These are phyloP conservation scores for Podospora pseudocomata DNA, from an alignment of 495 filamentous ascomycete genomes.

Conservation along the genomic window DNA sequence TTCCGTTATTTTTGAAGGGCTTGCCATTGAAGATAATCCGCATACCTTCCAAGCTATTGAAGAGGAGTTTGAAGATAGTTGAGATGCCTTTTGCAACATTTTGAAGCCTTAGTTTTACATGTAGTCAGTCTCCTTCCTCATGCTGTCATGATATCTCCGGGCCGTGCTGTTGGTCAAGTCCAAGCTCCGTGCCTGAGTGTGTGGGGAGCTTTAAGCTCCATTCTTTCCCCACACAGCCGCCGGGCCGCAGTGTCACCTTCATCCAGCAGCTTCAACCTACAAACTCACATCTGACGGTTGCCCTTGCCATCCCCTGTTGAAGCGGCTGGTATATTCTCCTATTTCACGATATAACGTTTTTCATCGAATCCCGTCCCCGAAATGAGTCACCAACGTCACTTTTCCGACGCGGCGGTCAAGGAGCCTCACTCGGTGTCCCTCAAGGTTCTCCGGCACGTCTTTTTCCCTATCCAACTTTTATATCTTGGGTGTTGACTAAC, in stretches of 20 bases:
- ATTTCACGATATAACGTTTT: neutral
- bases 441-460: conserved; percentile 66
- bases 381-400: conserved; percentile 52
- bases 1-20: too few species aligned
- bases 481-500: neutral
- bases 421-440: conserved; percentile 82
- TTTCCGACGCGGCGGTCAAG: conserved; percentile 53
- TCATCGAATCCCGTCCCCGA: conserved; percentile 1
- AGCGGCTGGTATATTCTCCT: neutral
- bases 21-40: too few species aligned
- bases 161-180: neutral
- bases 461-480: neutral
- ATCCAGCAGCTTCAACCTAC: neutral
- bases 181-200: neutral
- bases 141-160: neutral
- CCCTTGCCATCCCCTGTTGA: conserved; percentile 14
- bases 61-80: too few species aligned
- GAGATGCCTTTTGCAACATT: too few species aligned
- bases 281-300: neutral
- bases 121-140: neutral
- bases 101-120: too few species aligned
- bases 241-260: neutral
- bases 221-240: neutral
- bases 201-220: neutral
- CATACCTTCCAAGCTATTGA: too few species aligned